Conservation (phyloP, 148 eudicot genomes). For the Chenopodium suecicum region DNA sequence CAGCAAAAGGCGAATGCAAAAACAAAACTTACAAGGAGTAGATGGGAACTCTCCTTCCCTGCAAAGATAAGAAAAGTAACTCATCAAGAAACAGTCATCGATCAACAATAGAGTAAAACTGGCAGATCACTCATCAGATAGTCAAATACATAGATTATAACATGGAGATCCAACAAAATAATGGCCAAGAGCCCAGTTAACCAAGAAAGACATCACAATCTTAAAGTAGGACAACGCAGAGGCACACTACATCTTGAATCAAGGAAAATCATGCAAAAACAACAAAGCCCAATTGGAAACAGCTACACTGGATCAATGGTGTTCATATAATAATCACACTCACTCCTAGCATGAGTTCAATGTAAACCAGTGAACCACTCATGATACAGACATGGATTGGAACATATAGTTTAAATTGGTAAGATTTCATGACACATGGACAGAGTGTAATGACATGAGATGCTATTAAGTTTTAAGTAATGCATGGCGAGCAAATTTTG, state of each 20-base stretch:
- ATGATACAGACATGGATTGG: too few relatives aligned
- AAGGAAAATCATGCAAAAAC: background rate
- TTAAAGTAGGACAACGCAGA: background rate
- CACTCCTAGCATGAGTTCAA: background rate
- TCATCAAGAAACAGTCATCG: slow-evolving; percentile 19
- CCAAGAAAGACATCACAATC: background rate
- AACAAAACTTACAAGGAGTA: slow-evolving; percentile 61
- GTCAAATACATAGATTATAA: too few relatives aligned
- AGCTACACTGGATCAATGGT: background rate
- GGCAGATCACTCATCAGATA: background rate
- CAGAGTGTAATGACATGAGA: background rate
- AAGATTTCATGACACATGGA: background rate
- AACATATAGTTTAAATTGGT: too few relatives aligned
- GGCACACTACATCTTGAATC: background rate
- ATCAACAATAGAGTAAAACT: background rate
- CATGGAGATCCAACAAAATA: background rate
- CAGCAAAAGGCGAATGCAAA: background rate
- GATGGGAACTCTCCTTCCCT: slow-evolving; percentile 75
- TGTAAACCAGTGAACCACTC: background rate
- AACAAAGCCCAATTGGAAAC: background rate
- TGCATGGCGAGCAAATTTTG: background rate
- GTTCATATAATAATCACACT: background rate
- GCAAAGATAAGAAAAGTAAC: slow-evolving; percentile 29
- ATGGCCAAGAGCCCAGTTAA: background rate
- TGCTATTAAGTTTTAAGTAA: too few relatives aligned